Evolutionary conservation across 352 stramenopile species (phyloP).

Genomic region (Phytophthora brassicae): DNA sequence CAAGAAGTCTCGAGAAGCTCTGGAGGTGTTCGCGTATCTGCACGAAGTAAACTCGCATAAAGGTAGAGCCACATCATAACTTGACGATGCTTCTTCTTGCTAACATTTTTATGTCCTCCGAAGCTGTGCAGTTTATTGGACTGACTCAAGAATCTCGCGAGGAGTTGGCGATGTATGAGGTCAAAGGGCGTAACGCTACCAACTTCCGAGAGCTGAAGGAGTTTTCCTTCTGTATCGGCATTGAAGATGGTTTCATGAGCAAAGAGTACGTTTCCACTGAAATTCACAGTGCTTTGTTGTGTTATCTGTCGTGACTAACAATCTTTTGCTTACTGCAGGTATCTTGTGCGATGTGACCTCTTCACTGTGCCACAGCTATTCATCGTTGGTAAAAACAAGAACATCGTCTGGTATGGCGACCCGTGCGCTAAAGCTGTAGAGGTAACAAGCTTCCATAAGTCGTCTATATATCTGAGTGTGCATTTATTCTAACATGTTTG

Average conservation of each 20-base stretch:
- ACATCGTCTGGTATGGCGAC: conserved; percentile 59
- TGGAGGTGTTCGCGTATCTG: conserved; percentile 54
- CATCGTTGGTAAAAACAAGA: conserved; percentile 59
- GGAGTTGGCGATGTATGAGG: conserved; percentile 61
- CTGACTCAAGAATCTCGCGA: conserved; percentile 53
- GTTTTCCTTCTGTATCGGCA: too few relatives aligned
- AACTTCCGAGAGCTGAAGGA: conserved; percentile 34
- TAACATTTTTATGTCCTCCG: conserved; percentile 4
- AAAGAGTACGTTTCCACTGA: too few relatives aligned
- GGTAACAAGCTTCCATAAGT: conserved; percentile 17
- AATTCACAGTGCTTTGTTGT: too few relatives aligned
- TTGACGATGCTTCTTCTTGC: not conserved
- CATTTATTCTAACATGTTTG: not conserved
- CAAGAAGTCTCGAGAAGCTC: conserved; percentile 45
- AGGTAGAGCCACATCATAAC: conserved; percentile 23
- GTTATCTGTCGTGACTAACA: not conserved
- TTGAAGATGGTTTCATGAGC: too few relatives aligned
- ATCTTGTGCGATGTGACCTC: conserved; percentile 68
- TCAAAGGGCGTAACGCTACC: conserved; percentile 55
- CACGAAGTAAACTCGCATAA: conserved; percentile 34
- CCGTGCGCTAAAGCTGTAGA: conserved; percentile 37
- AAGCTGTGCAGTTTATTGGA: conserved; percentile 60
- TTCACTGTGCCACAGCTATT: conserved; percentile 58
- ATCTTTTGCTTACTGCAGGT: conserved; percentile 28
- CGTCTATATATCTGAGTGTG: not conserved